These are phyloP conservation scores for Trypanosomatidae sp. DNA, from an alignment of 208 protist genomes.

Conservation along the genomic window DNA sequence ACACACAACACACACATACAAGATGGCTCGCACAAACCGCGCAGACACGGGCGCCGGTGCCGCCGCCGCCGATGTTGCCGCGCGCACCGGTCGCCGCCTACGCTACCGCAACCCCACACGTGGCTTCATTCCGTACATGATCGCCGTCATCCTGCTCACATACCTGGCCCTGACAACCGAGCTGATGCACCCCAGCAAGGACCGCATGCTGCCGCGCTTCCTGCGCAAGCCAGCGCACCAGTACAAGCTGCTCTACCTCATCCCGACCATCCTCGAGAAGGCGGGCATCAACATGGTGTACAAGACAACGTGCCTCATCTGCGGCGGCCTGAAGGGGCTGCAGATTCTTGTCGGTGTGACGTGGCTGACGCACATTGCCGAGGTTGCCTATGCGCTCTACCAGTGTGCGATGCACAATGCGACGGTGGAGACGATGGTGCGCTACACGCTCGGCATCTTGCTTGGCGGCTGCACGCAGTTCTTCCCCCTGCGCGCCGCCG, in stretches of 20 bases:
- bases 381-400: constrained; percentile 27
- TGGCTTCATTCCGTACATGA: constrained; percentile 15
- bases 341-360: constrained; percentile 15
- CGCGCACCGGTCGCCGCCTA: background rate
- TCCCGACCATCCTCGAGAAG: constrained; percentile 22
- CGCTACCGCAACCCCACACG: background rate
- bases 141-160: constrained; percentile 42
- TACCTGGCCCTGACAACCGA: constrained; percentile 25
- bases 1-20: background rate
- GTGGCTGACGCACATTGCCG: constrained; percentile 37
- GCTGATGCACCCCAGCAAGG: constrained; percentile 11
- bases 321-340: constrained; percentile 18
- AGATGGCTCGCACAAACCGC: background rate
- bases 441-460: constrained; percentile 24
- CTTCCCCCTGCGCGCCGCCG: constrained; percentile 12
- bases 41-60: background rate
- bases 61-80: background rate
- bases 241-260: background rate
- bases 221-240: background rate
- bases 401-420: constrained; percentile 32
- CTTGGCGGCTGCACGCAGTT: constrained; percentile 40
- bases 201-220: constrained; percentile 17
- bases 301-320: constrained; percentile 9
- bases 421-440: constrained; percentile 2
- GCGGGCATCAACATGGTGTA: constrained; percentile 20